phyloP scores from a whole-genome alignment of 768 basidiomycete genomes.

The Russula virescens region DNA sequence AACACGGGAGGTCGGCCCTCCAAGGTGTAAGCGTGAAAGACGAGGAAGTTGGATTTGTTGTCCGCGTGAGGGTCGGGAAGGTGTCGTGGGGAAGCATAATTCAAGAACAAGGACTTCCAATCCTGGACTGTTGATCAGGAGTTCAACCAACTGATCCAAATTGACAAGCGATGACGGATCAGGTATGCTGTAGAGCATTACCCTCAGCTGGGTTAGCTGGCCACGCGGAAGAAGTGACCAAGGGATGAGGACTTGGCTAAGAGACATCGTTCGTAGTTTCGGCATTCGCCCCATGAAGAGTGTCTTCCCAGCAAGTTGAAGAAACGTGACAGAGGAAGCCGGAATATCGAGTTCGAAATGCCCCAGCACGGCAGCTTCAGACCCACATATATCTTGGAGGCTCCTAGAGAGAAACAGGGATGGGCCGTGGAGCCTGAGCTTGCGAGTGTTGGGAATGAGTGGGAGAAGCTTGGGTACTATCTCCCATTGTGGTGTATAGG shows the following conservation, averaged over 20 bases:
- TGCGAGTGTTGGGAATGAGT: slow-evolving; percentile 5
- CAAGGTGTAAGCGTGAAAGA: slow-evolving; percentile 1
- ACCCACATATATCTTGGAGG: not conserved
- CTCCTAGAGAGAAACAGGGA: not conserved
- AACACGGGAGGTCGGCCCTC: not conserved
- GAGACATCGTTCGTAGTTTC: not conserved
- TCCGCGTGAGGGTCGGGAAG: not conserved
- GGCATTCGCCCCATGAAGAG: slow-evolving; percentile 1
- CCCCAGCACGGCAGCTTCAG: slow-evolving; percentile 4
- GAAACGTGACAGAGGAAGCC: not conserved
- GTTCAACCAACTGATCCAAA: not conserved
- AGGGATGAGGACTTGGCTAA: not conserved
- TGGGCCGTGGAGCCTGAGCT: not conserved
- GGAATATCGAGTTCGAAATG: not conserved
- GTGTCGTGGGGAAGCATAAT: not conserved
- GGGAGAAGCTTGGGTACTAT: not conserved
- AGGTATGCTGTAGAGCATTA: not conserved
- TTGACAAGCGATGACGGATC: not conserved
- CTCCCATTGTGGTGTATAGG: not conserved
- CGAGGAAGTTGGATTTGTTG: slow-evolving; percentile 3
- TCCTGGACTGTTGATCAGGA: not conserved
- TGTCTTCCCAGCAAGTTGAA: no score
- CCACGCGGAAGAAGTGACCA: slow-evolving; percentile 3
- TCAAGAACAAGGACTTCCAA: slow-evolving; percentile 10
- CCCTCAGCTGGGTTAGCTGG: slow-evolving; percentile 5